A percentile compares a stretch with the other conserved stretches of the same genome.
Evolutionary conservation across 768 basidiomycete genomes (phyloP).

Genomic region (Podaxis mareebaensis): DNA sequence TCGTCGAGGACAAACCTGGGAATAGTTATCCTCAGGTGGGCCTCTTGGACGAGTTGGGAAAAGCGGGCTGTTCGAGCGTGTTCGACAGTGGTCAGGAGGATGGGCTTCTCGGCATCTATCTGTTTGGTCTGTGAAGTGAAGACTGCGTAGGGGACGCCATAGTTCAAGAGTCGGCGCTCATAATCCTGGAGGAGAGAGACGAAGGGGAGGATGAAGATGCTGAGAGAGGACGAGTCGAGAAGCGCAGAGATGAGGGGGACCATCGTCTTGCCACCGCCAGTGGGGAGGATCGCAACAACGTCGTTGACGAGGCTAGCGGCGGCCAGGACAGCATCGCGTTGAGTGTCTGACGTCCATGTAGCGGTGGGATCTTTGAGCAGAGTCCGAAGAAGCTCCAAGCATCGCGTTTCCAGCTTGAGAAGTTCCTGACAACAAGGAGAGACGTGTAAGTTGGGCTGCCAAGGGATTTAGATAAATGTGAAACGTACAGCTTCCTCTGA

Average conservation of each 20-base stretch:
- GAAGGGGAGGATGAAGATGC: slow-evolving; percentile 24
- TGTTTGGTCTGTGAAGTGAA: slow-evolving; percentile 6
- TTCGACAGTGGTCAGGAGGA: slow-evolving; percentile 24
- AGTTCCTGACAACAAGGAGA: background rate
- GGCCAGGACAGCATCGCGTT: slow-evolving; percentile 20
- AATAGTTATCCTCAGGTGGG: background rate
- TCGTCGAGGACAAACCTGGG: slow-evolving; percentile 25
- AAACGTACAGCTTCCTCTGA: background rate
- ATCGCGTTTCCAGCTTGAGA: background rate
- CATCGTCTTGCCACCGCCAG: slow-evolving; percentile 29
- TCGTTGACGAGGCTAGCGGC: slow-evolving; percentile 19
- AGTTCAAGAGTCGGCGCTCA: slow-evolving; percentile 16
- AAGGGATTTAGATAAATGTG: background rate
- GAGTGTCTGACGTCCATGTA: slow-evolving; percentile 19
- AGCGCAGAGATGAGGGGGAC: slow-evolving; percentile 24
- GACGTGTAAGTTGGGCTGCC: background rate
- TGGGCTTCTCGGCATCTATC: slow-evolving; percentile 12
- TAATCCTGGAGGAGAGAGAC: slow-evolving; percentile 26
- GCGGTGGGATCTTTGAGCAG: slow-evolving; percentile 14
- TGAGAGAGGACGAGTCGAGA: slow-evolving; percentile 11
- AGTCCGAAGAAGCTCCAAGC: background rate
- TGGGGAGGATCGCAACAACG: slow-evolving; percentile 23
- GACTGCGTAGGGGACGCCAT: slow-evolving; percentile 20
- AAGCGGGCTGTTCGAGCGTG: slow-evolving; percentile 14
- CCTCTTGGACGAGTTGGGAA: slow-evolving; percentile 1